phyloP scores from a whole-genome alignment of 306 rosid species.

The Pyrus communis region DNA sequence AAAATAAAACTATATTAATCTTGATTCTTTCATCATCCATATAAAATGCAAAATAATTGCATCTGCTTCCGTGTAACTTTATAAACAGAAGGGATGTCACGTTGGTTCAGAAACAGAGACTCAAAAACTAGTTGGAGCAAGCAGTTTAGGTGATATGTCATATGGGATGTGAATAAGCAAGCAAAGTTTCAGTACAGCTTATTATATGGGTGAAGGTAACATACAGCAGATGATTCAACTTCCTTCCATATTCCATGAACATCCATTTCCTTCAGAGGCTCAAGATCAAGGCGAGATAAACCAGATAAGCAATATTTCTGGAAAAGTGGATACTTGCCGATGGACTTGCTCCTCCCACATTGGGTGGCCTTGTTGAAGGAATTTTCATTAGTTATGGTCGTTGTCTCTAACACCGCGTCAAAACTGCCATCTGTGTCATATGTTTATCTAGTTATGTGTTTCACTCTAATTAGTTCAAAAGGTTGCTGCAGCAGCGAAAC shows the following conservation, averaged over 20 bases:
- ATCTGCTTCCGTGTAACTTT: background rate
- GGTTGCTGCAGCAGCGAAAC: background rate
- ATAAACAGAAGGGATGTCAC: background rate
- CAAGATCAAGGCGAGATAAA: slow-evolving; percentile 55
- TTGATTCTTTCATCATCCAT: too few species aligned
- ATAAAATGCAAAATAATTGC: too few species aligned
- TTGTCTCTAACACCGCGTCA: slow-evolving; percentile 16
- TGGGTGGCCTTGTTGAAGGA: slow-evolving; percentile 24
- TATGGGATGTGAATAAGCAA: background rate
- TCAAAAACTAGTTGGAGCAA: background rate
- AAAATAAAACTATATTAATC: too few species aligned
- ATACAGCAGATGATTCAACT: slow-evolving; percentile 55
- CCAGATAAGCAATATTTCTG: slow-evolving; percentile 63
- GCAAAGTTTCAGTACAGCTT: background rate
- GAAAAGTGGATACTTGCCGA: slow-evolving; percentile 37
- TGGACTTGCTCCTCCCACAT: slow-evolving; percentile 23
- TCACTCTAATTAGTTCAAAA: background rate
- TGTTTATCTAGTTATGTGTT: slow-evolving; percentile 2
- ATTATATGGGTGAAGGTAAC: slow-evolving; percentile 10
- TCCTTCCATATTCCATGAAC: slow-evolving; percentile 59
- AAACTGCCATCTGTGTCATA: slow-evolving; percentile 34
- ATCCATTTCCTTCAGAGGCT: slow-evolving; percentile 36
- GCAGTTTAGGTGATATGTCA: background rate
- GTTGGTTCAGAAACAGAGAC: background rate
- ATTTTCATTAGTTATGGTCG: slow-evolving; percentile 17